Conservation (phyloP, 164 flowering plant genomes). For the Houttuynia cordata region DNA sequence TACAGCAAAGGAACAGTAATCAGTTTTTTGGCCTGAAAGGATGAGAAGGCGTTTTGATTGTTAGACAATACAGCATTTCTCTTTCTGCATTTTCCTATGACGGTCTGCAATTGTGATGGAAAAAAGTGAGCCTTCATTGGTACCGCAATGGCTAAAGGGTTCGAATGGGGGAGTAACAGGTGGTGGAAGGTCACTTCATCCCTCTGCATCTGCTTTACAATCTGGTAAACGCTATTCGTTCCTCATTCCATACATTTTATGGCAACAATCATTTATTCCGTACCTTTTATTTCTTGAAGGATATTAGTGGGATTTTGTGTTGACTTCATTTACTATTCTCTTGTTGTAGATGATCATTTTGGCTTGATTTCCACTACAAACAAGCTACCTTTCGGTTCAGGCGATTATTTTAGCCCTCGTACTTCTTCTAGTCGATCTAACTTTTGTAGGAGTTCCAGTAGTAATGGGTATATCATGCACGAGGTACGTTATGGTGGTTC, state of each 20-base stretch:
- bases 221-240: constrained; percentile 35
- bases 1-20: too few species aligned
- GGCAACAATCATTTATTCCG: too few species aligned
- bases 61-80: background rate
- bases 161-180: constrained; percentile 40
- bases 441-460: constrained; percentile 46
- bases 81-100: background rate
- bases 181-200: constrained; percentile 46
- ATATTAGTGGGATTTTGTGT: background rate
- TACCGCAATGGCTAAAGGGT: constrained; percentile 84
- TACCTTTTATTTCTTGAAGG: background rate
- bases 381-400: constrained; percentile 27
- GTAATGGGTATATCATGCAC: constrained; percentile 55
- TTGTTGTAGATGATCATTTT: constrained; percentile 33
- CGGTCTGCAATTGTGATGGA: constrained; percentile 37
- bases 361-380: constrained; percentile 22
- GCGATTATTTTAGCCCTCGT: constrained; percentile 42
- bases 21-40: too few species aligned
- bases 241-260: background rate
- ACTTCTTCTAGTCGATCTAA: constrained; percentile 19
- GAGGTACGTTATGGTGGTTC: constrained; percentile 57
- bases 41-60: too few species aligned
- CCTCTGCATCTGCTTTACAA: constrained; percentile 32
- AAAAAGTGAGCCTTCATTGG: constrained; percentile 77
- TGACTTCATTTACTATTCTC: background rate